Base-by-base conservation (phyloP, 768 basidiomycete species). In the Candolleomyces aberdarensis region DNA sequence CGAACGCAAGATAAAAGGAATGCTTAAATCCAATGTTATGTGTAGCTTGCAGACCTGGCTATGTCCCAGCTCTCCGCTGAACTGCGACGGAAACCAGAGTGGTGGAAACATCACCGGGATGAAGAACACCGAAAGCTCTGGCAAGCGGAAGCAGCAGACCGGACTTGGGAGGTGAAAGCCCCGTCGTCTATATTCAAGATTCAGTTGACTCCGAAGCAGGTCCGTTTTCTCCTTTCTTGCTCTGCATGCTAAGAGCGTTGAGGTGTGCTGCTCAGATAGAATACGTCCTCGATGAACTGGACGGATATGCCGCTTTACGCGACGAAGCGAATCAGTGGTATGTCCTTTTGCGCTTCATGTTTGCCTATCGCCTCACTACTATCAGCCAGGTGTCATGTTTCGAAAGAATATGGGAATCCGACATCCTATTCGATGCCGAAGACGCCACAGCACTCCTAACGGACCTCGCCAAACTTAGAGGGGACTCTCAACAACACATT, bases 371-470 rank as follows among this genome's bases (percentile, higher is more conserved):
- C 51, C 26, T 64, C 49, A 56, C 17, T 36, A 22, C 61, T 5
- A 26, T 47, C 58, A 85, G 83, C 63, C 76, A 83, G 66, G 75
- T 83, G 6, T 83, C 83, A n/a, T 82, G 79, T 64, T 84, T 82
- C 62, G 82, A 83, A 53, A 78, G 83, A 19, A 80, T 85, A 20
- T 85, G 82, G 82, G 78, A 83, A 64, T 75, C 77, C 0, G 66
- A 71, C 39, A 32, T 54, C 39, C 57, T 75, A 39, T 51, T 77
- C 26, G 64, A 48, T 11, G 59, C 14, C 3, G 48, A 17, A 54
- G 55, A 36, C 19, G 26, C 29, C 29, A 49, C 56, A 4, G 14
- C 56, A 14, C 26, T 49, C 17, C 44, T 49, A 20, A 22, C 63
- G 31, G 61, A 63, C 7, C 63, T 80, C 11, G 59, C 61, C 19